Percentiles rank a stretch among this genome's conserved stretches.
These are phyloP conservation scores for Holtermannia corniformis DNA, from an alignment of 768 basidiomycete species.

Conservation along the genomic window DNA sequence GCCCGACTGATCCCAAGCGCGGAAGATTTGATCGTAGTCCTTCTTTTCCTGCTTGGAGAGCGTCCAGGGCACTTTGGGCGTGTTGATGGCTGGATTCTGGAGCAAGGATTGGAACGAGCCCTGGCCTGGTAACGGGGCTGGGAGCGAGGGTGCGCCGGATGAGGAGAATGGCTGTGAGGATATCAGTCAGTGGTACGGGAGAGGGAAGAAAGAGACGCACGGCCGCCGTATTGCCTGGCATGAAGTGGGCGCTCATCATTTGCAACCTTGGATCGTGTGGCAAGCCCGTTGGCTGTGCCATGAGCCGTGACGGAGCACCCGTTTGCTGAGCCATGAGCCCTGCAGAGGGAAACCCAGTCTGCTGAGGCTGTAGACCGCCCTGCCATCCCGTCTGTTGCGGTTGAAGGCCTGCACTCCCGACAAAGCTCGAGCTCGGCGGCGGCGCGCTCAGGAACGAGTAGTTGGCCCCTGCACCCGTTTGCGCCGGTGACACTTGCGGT, in stretches of 20 bases:
- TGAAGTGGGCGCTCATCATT: constrained; percentile 86
- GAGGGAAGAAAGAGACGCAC: constrained; percentile 17
- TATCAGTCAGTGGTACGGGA: neutral
- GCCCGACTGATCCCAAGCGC: constrained; percentile 76
- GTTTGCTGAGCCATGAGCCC: constrained; percentile 35
- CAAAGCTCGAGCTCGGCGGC: constrained; percentile 8
- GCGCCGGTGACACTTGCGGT: constrained; percentile 4
- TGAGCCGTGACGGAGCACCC: constrained; percentile 18
- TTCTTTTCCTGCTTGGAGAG: constrained; percentile 85
- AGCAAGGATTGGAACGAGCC: constrained; percentile 70
- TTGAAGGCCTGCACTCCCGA: constrained; percentile 15
- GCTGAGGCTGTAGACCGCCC: constrained; percentile 49
- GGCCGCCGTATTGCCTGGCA: constrained; percentile 51
- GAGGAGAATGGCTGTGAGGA: constrained; percentile 32
- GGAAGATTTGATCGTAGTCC: constrained; percentile 90
- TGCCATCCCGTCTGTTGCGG: constrained; percentile 9
- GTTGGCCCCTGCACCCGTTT: constrained; percentile 7
- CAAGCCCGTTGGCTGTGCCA: constrained; percentile 36
- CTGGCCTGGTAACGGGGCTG: constrained; percentile 60
- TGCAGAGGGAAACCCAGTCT: constrained; percentile 48
- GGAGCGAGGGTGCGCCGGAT: constrained; percentile 45
- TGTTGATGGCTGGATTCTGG: constrained; percentile 58
- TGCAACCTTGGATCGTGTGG: constrained; percentile 59
- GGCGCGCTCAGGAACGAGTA: constrained; percentile 23
- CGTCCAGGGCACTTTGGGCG: constrained; percentile 70